Evolutionary conservation across 73 alveolate species (phyloP).

Genomic region (Paramecium tetraurelia): DNA sequence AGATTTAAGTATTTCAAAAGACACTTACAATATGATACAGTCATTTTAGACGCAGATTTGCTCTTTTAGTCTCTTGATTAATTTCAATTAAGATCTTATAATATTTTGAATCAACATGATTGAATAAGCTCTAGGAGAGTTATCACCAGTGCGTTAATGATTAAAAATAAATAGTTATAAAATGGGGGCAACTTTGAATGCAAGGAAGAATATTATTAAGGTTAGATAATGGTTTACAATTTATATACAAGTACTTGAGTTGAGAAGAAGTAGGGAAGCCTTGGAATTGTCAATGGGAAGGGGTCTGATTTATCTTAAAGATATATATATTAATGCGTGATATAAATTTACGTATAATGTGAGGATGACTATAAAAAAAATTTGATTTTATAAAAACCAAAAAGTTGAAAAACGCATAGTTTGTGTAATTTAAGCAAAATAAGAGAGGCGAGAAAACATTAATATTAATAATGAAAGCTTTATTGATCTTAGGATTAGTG

Average conservation of each 20-base stretch:
- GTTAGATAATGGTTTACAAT: not conserved
- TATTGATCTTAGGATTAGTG: slow-evolving; percentile 49
- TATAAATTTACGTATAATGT: not conserved
- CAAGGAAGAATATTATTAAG: too few relatives aligned
- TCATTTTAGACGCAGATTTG: too few relatives aligned
- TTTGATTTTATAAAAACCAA: not conserved
- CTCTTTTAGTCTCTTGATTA: too few relatives aligned
- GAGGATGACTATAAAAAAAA: not conserved
- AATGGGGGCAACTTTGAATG: too few relatives aligned
- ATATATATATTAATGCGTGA: not conserved
- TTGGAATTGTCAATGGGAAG: not conserved
- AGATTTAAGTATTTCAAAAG: too few relatives aligned
- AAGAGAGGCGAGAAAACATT: not conserved
- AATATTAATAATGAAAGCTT: slow-evolving; percentile 26
- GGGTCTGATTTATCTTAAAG: not conserved
- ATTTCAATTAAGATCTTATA: too few relatives aligned
- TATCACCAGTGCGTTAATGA: too few relatives aligned
- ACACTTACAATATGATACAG: too few relatives aligned
- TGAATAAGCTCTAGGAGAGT: too few relatives aligned
- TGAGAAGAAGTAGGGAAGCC: not conserved
- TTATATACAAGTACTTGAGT: not conserved
- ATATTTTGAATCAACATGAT: too few relatives aligned
- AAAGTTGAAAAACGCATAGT: slow-evolving; percentile 18
- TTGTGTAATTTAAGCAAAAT: not conserved
- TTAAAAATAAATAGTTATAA: too few relatives aligned